These are phyloP conservation scores for Medicago ruthenica DNA, from an alignment of 306 rosid species.

Conservation along the genomic window DNA sequence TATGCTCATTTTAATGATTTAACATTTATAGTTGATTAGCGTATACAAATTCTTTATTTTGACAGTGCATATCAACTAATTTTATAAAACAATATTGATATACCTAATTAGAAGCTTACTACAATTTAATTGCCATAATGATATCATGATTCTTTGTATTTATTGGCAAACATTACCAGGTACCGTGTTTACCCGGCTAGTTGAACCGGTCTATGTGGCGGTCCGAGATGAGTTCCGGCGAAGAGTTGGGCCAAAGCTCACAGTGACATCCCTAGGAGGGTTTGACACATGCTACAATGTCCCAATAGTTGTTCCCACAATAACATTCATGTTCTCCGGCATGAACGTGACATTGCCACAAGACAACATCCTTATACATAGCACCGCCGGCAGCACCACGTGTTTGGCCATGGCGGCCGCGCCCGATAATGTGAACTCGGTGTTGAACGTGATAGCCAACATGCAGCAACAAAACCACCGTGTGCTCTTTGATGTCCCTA, in stretches of 20 bases:
- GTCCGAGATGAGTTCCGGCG: constrained; percentile 77
- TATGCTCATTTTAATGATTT: too few species aligned
- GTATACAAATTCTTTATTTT: too few species aligned
- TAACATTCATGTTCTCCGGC: constrained; percentile 80
- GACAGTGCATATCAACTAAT: background rate
- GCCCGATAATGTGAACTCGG: constrained; percentile 82
- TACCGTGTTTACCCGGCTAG: constrained; percentile 84
- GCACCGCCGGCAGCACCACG: constrained; percentile 69
- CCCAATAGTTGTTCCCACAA: constrained; percentile 73
- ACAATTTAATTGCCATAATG: background rate
- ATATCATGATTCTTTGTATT: background rate
- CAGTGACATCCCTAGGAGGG: constrained; percentile 72
- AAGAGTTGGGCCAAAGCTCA: constrained; percentile 56
- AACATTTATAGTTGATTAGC: too few species aligned
- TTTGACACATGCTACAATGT: constrained; percentile 88
- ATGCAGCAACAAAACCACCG: constrained; percentile 98
- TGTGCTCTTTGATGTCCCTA: constrained; percentile 74
- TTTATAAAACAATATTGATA: background rate
- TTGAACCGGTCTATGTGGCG: constrained; percentile 66
- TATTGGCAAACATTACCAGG: constrained; percentile 49
- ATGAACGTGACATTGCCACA: constrained; percentile 86
- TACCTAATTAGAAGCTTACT: background rate
- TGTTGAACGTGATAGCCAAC: constrained; percentile 86
- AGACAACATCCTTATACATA: constrained; percentile 84
- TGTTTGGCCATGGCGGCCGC: constrained; percentile 92